Percentiles rank a stretch among this genome's conserved stretches.
These are phyloP conservation scores for Phytophthora cactorum DNA, from an alignment of 352 stramenopile species.

Conservation along the genomic window DNA sequence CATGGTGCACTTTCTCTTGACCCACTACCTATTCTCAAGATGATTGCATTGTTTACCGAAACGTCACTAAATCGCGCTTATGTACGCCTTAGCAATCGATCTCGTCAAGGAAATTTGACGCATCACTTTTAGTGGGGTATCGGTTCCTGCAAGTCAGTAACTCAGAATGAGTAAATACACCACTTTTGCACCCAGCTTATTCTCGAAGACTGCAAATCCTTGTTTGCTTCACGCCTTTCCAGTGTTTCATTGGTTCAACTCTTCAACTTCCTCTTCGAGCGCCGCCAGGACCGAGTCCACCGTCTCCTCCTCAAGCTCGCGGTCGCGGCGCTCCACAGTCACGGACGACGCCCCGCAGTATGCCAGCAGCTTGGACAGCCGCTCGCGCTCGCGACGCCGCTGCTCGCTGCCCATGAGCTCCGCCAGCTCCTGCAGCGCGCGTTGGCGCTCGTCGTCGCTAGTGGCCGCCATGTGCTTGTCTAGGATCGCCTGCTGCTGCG, in stretches of 20 bases:
- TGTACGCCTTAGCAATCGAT: neutral
- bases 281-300: slow-evolving; percentile 13
- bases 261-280: slow-evolving; percentile 1
- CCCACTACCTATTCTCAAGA: too few relatives aligned
- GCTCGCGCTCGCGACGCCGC: slow-evolving; percentile 42
- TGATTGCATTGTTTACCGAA: too few relatives aligned
- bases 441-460: slow-evolving; percentile 28
- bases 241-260: neutral
- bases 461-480: slow-evolving; percentile 32
- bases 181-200: neutral
- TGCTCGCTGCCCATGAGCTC: slow-evolving; percentile 36
- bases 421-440: slow-evolving; percentile 34
- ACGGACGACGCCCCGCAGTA: slow-evolving; percentile 76
- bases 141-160: neutral
- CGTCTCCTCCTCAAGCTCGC: slow-evolving; percentile 31
- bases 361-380: slow-evolving; percentile 49
- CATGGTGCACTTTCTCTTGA: too few relatives aligned
- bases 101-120: neutral
- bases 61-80: neutral
- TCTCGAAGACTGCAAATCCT: neutral
- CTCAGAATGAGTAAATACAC: neutral
- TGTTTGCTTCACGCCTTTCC: neutral
- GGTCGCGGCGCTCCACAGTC: slow-evolving; percentile 43
- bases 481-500: slow-evolving; percentile 50
- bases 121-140: neutral